Evolutionary conservation across 2,329 filamentous ascomycete genomes (phyloP), one percentile per base, ranked within the genome.

Genomic region (Venturia oleaginea): DNA sequence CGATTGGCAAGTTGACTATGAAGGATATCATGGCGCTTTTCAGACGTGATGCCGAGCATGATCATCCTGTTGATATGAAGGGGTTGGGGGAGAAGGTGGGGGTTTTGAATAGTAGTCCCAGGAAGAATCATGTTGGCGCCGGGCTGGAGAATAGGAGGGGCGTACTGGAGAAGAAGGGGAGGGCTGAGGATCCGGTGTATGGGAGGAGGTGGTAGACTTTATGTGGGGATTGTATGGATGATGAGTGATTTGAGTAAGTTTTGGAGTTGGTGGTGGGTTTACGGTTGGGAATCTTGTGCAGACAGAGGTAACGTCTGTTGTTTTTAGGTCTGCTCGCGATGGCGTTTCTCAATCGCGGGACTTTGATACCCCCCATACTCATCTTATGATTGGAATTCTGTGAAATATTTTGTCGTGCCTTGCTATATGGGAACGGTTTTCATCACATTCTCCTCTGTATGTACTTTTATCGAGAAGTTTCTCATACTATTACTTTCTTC

Each of bases 11-110:
- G 78, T 81, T 99, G 61, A 91, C 88, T 59, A 87, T 97, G 84
- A 88, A 92, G 73, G 94, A 99, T 76, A 95, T 99, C 75, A 83
- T 99, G 75, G 87, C 90, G 61, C 82, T 99, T 65, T 99, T 99
- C 79, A 86, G 85, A 67, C 86, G 86, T 37, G 87, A 91, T 71
- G 83, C 83, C 0, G 83, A 86, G 32, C 32, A 60, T 37, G 46
- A 64, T 61, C 37, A 51, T 46, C 46, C 57, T 40, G 62, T 55
- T 24, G 32, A 48, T 34, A 42, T 22, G 27, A 59, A 37, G 17
- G 19, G 13, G n/a, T 43, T 60, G n/a, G 27, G 46, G 1, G 64
- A 65, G 64, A 51, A 30, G 22, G 43, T 43, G 13, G 46, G 55
- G 10, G 59, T 65, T 27, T 57, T 65, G 24, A 40, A 38, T 59